A percentile compares a stretch with the other conserved stretches of the same genome.
Conservation (phyloP, 192 early-diverging fungal genomes). For the Coemansia nantahalensis region DNA sequence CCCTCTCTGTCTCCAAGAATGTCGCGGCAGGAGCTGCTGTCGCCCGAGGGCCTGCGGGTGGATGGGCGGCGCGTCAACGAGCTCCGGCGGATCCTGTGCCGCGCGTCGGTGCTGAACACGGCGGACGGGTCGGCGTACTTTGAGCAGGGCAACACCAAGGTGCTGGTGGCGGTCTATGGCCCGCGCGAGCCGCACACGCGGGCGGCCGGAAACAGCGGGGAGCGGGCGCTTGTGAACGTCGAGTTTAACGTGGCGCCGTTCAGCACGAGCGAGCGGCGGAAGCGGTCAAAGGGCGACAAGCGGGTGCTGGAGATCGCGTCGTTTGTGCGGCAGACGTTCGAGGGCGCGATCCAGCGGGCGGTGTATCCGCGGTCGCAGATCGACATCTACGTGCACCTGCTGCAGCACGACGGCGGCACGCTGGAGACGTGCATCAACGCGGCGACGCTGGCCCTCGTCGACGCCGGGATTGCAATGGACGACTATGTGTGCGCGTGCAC, state of each 20-base stretch:
- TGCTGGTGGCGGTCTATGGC: conserved; percentile 88
- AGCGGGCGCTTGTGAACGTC: conserved; percentile 80
- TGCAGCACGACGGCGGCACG: conserved; percentile 91
- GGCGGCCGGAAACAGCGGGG: conserved; percentile 67
- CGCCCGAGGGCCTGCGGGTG: conserved; percentile 76
- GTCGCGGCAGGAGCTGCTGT: conserved; percentile 52
- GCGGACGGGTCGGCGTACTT: conserved; percentile 94
- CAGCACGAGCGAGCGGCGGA: conserved; percentile 81
- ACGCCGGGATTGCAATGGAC: conserved; percentile 78
- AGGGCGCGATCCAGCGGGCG: conserved; percentile 73
- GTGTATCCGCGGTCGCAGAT: conserved; percentile 89
- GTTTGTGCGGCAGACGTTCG: conserved; percentile 87
- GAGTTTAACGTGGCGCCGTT: conserved; percentile 92
- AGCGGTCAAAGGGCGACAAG: conserved; percentile 85
- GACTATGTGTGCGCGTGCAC: conserved; percentile 87
- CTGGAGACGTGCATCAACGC: conserved; percentile 81
- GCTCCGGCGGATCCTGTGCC: conserved; percentile 77
- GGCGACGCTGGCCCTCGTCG: conserved; percentile 76
- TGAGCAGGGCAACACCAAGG: conserved; percentile 96
- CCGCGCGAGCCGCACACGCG: conserved; percentile 73
- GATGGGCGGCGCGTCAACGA: conserved; percentile 91
- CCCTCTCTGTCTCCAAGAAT: conserved; percentile 9
- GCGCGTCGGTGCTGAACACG: conserved; percentile 72
- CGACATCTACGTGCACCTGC: conserved; percentile 85
- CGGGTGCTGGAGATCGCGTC: conserved; percentile 83